Conservation (phyloP, 306 rosid genomes). For the Ochetophila trinervis region DNA sequence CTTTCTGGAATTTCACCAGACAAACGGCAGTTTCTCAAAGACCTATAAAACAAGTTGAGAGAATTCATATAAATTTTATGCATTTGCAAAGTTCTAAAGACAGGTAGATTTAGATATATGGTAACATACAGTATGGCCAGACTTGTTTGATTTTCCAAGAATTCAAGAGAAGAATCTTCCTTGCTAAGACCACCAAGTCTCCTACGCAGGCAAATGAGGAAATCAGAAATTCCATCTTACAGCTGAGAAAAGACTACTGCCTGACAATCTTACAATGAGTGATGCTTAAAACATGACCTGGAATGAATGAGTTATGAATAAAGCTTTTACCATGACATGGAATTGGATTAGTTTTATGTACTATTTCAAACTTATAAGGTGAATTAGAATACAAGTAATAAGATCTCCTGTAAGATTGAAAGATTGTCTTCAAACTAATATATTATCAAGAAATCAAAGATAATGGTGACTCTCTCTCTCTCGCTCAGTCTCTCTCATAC, state of each 20-base stretch:
- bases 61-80: not conserved
- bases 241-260: not conserved
- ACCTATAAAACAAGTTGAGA: constrained; percentile 12
- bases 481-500: too few species aligned
- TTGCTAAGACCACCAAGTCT: constrained; percentile 36
- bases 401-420: too few species aligned
- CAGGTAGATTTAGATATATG: not conserved
- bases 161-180: constrained; percentile 31
- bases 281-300: too few species aligned
- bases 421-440: too few species aligned
- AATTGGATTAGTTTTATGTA: too few species aligned
- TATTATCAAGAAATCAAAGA: not conserved
- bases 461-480: not conserved
- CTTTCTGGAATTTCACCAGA: constrained; percentile 28
- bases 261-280: too few species aligned
- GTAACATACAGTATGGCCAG: constrained; percentile 33
- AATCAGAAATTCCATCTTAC: constrained; percentile 3
- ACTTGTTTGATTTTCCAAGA: constrained; percentile 32
- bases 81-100: not conserved
- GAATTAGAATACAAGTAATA: too few species aligned
- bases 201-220: constrained; percentile 20
- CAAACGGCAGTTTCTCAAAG: constrained; percentile 29
- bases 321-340: too few species aligned
- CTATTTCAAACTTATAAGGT: too few species aligned
- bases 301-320: too few species aligned